Evolutionary conservation across 2,329 filamentous ascomycete species (phyloP), one percentile per base, ranked within the genome.

Genomic region (Lachnellula occidentalis): DNA sequence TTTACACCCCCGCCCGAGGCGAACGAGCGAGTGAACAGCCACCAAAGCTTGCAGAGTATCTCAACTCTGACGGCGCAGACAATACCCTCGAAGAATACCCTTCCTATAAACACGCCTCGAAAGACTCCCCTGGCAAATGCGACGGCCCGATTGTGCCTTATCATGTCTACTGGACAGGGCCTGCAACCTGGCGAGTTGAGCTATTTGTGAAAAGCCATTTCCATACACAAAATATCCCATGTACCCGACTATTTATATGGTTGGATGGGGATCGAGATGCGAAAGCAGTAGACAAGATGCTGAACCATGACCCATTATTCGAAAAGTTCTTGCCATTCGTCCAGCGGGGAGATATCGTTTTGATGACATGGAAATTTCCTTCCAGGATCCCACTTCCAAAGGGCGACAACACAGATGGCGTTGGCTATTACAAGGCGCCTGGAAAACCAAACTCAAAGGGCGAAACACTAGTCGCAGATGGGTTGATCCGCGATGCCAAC

Each of bases 111-210:
- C 51, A 69, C 2, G 66, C 73, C 2, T 70, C 75, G 17, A 73
- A 72, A 48, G 61, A 68, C 2, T 70, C 65, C 9, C 71, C 75
- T 37, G 78, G 77, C n/a, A 71, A 73, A 24, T 81, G 78, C 58
- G 71, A 77, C 42, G 78, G 78, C 2, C 77, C 78, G n/a, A 77
- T 80, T 58, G 72, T 80, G 31, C 77, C 77, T 4, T 80, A 77
- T 50, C 78, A 81, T 60, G 74, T 76, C 27, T 81, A 80, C 72
- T 81, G 78, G 78, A 78, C 77, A 7, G 78, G 78, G 3, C 75
- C 77, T 8, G 77, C 78, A 3, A 80, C 77, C 3, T 81, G 78
- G 78, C 71, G 78, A 43, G 76, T 81, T 42, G 78, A 81, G 60
- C 69, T 78, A 31, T 81, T 81, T 60, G 69, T 81, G 69, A 81